Percentiles rank a stretch among this genome's conserved stretches.
phyloP scores from a whole-genome alignment of 2,329 filamentous ascomycete genomes.

The Ophiostoma himal-ulmi region DNA sequence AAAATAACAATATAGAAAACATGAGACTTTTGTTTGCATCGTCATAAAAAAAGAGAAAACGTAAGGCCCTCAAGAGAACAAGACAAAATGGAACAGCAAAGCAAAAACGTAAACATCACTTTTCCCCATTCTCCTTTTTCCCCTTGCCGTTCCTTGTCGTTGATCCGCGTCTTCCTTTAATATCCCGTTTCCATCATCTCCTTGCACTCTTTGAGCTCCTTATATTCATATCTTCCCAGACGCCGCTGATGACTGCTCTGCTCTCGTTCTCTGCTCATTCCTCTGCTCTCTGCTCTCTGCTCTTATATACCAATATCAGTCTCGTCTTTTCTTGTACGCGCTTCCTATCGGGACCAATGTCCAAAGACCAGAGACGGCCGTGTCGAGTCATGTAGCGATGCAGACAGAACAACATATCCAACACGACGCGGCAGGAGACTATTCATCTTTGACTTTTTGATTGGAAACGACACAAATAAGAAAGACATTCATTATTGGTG shows the following conservation, averaged over 20 bases:
- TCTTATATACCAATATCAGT: not conserved
- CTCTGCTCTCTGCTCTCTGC: not conserved
- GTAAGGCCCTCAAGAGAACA: slow-evolving; percentile 1
- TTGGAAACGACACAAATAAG: slow-evolving; percentile 1
- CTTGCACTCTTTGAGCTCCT: not conserved
- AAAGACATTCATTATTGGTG: slow-evolving; percentile 2
- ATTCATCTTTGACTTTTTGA: not conserved
- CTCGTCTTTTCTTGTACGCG: too few relatives aligned
- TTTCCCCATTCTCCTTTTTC: not conserved
- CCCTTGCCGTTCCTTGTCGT: not conserved
- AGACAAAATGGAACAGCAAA: not conserved
- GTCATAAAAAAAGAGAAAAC: slow-evolving; percentile 10
- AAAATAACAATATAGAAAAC: not conserved
- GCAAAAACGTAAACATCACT: not conserved
- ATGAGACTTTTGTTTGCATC: slow-evolving; percentile 16
- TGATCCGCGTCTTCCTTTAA: not conserved
- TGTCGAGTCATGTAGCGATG: not conserved
- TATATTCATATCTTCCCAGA: not conserved
- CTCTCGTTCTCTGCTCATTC: not conserved
- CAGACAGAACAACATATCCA: slow-evolving; percentile 11
- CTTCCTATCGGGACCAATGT: too few relatives aligned
- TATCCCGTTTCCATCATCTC: not conserved
- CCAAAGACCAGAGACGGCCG: not conserved
- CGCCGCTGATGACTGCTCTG: not conserved
- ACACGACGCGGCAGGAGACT: not conserved